Evolutionary conservation across 2,329 filamentous ascomycete genomes (phyloP), one percentile per base, ranked within the genome.

Genomic region (Aureobasidium melanogenum): DNA sequence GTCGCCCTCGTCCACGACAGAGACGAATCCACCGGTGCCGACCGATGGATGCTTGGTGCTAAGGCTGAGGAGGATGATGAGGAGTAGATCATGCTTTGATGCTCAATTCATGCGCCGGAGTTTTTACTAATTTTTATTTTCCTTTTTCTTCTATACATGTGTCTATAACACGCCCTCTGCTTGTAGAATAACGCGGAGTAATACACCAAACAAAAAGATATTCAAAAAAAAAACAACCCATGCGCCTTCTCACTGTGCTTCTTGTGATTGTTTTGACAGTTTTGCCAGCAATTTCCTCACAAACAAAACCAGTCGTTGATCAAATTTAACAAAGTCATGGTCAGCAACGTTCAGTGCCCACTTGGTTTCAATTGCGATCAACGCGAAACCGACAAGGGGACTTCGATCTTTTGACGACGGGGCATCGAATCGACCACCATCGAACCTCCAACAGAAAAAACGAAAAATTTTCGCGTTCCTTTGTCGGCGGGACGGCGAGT

Each of bases 1-100:
- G 76, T 87, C 64, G 81, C 83, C 38, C 72, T 86, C 67, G 80
- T 82, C 74, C 82, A 85, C 72, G 80, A 83, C 70, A 72, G 69
- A 55, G 81, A 83, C 67, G 78, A 77, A 67, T 69, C 76, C 65
- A 71, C 70, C 52, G 77, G 75, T 55, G 72, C 71, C 55, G 72
- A 72, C 66, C 71, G 77, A 59, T 82, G 75, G 69, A 68, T 75
- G 50, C 70, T 80, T 63, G 74, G 72, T 47, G 70, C 73, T 48
- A 79, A 77, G 71, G 73, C 73, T 10, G 66, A 66, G 22, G 75
- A 77, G 41, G 77, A 80, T 65, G 77, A 77, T 60, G 78, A 80
- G 57, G 77, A 79, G 64, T 79, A 74, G 70, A 71, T 56, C 39
- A 56, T 62, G 62, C 48, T 46, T 61, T 57, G 43, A 62, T 57